These are phyloP conservation scores for Venturiaceae sp. DNA, from an alignment of 2,329 filamentous ascomycete species.

Conservation along the genomic window DNA sequence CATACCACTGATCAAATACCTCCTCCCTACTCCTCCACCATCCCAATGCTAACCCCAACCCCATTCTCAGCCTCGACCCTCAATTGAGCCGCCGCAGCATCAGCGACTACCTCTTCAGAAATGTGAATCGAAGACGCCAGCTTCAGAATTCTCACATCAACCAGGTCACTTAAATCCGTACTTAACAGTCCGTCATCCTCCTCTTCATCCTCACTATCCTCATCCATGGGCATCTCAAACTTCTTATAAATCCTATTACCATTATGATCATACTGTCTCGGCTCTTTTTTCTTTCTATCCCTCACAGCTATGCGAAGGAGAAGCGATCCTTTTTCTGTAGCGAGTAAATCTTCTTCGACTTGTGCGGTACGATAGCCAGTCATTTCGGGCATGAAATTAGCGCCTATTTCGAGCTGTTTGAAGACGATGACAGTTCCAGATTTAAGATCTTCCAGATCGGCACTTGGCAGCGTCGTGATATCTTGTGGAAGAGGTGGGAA, in stretches of 20 bases:
- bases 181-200: slow-evolving; percentile 53
- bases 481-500: slow-evolving; percentile 54
- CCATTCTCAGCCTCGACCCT: neutral
- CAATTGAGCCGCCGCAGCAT: neutral
- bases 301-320: slow-evolving; percentile 58
- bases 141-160: slow-evolving; percentile 50
- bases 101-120: neutral
- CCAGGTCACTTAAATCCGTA: slow-evolving; percentile 52
- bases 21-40: no score
- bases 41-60: no score
- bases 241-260: slow-evolving; percentile 66
- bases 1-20: no score
- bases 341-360: slow-evolving; percentile 46
- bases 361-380: slow-evolving; percentile 53
- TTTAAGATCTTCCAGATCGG: slow-evolving; percentile 40
- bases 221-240: slow-evolving; percentile 56
- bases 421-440: slow-evolving; percentile 59
- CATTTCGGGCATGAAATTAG: slow-evolving; percentile 57
- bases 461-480: slow-evolving; percentile 39
- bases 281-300: slow-evolving; percentile 53
- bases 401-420: slow-evolving; percentile 54
- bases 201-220: slow-evolving; percentile 14
- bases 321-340: slow-evolving; percentile 42
- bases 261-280: slow-evolving; percentile 51
- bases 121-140: neutral